Conservation (phyloP, 495 filamentous ascomycete species). For the Penicillium pancosmium region DNA sequence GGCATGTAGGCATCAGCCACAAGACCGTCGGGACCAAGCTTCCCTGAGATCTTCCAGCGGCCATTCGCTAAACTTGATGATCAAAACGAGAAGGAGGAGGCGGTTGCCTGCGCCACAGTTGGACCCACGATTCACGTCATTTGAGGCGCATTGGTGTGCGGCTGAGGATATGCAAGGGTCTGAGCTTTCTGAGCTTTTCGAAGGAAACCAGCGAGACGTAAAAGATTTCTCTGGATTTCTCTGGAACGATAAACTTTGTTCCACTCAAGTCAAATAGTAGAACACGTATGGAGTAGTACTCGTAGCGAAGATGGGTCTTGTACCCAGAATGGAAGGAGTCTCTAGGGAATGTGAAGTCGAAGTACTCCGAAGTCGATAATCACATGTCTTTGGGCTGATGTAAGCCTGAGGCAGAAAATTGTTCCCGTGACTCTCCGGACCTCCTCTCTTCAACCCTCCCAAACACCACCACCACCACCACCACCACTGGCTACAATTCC, state of each 20-base stretch:
- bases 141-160: not conserved
- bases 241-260: no score
- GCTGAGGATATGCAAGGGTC: conserved; percentile 4
- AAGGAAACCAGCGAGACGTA: no score
- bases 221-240: no score
- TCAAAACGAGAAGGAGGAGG: not conserved
- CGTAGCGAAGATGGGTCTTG: not conserved
- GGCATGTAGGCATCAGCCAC: not conserved
- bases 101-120: not conserved
- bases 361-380: no score
- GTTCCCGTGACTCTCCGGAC: not conserved
- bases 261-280: no score
- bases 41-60: not conserved
- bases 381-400: no score
- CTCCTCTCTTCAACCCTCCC: not conserved
- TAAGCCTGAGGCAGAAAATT: not conserved
- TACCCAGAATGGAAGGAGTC: no score
- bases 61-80: not conserved
- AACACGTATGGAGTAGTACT: no score
- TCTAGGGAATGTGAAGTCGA: no score
- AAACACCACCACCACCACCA: not conserved
- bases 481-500: not conserved
- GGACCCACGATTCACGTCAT: conserved; percentile 3
- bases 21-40: not conserved
- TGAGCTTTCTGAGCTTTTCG: not conserved